phyloP scores from a whole-genome alignment of 225 moss, liverwort and hornwort genomes.

The Physcomitrium patens region DNA sequence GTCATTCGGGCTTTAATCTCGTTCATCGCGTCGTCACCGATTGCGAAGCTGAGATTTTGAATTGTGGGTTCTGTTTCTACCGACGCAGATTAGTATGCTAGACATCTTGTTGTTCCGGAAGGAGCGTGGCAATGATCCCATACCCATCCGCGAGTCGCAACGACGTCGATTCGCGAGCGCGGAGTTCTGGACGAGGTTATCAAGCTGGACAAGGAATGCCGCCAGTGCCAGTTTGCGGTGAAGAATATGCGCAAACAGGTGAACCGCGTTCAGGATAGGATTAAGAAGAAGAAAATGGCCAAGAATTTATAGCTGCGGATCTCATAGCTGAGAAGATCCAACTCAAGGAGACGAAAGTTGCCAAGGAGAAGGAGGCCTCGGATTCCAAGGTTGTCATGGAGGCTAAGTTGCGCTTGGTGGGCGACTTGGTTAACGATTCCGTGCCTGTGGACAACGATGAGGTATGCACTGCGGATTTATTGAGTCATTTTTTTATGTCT shows the following conservation, averaged over 20 bases:
- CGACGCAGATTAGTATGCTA: slow-evolving; percentile 23
- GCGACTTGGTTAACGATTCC: slow-evolving; percentile 88
- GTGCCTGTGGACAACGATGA: slow-evolving; percentile 75
- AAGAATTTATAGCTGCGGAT: slow-evolving; percentile 66
- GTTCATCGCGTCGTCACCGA: no score
- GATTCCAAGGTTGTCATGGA: slow-evolving; percentile 60
- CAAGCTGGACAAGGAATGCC: slow-evolving; percentile 67
- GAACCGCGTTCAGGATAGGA: slow-evolving; percentile 69
- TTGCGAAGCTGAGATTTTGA: not conserved
- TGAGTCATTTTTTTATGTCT: not conserved
- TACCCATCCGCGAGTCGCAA: slow-evolving; percentile 72
- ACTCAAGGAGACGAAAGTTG: slow-evolving; percentile 49
- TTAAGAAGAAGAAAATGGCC: slow-evolving; percentile 64
- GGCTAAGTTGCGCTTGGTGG: slow-evolving; percentile 61
- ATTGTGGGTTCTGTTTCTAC: not conserved
- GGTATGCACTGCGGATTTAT: slow-evolving; percentile 39
- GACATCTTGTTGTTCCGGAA: slow-evolving; percentile 52
- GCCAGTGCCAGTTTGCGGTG: slow-evolving; percentile 53
- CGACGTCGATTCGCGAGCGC: slow-evolving; percentile 52
- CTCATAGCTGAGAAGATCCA: slow-evolving; percentile 52
- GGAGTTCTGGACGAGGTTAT: slow-evolving; percentile 83
- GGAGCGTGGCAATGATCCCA: slow-evolving; percentile 45
- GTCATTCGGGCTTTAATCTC: no score
- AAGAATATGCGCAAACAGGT: slow-evolving; percentile 60
- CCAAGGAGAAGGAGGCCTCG: slow-evolving; percentile 54